phyloP scores from a whole-genome alignment of 352 stramenopile species.

The Phytopythium chamaehyphon region DNA sequence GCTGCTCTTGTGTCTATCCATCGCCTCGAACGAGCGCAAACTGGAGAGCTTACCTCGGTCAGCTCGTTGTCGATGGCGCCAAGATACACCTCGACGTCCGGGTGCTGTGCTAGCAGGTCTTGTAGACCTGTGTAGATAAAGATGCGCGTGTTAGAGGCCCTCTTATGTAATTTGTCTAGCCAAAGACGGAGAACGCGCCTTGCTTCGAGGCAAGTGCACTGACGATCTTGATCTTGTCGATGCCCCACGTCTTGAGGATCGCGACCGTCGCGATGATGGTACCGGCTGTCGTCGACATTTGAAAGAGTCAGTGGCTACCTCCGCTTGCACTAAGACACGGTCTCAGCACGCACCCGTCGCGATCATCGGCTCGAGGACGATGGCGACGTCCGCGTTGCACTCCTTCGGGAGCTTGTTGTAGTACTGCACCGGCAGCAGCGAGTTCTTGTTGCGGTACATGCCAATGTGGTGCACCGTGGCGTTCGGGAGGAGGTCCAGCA shows the following conservation, averaged over 20 bases:
- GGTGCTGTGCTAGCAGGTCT: slow-evolving; percentile 73
- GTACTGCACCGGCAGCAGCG: slow-evolving; percentile 95
- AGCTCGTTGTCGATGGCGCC: slow-evolving; percentile 72
- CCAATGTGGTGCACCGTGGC: slow-evolving; percentile 97
- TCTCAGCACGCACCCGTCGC: slow-evolving; percentile 80
- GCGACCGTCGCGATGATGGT: slow-evolving; percentile 94
- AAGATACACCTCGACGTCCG: slow-evolving; percentile 74
- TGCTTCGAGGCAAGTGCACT: slow-evolving; percentile 91
- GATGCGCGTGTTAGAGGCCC: background rate
- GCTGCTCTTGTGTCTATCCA: too few relatives aligned
- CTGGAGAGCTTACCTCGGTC: slow-evolving; percentile 44
- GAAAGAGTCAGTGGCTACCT: background rate
- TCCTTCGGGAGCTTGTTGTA: slow-evolving; percentile 98
- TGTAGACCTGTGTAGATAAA: slow-evolving; percentile 38
- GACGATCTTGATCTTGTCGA: slow-evolving; percentile 92
- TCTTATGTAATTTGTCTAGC: too few relatives aligned
- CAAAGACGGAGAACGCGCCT: too few relatives aligned
- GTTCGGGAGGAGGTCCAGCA: slow-evolving; percentile 96
- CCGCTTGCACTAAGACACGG: too few relatives aligned
- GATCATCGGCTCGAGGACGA: slow-evolving; percentile 97
- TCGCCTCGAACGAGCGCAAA: too few relatives aligned
- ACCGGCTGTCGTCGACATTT: slow-evolving; percentile 35
- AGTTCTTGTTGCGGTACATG: slow-evolving; percentile 90
- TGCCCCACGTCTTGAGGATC: slow-evolving; percentile 96
- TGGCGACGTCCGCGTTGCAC: slow-evolving; percentile 90